Evolutionary conservation across 495 filamentous ascomycete genomes (phyloP).

Genomic region (Parmelia sp.): DNA sequence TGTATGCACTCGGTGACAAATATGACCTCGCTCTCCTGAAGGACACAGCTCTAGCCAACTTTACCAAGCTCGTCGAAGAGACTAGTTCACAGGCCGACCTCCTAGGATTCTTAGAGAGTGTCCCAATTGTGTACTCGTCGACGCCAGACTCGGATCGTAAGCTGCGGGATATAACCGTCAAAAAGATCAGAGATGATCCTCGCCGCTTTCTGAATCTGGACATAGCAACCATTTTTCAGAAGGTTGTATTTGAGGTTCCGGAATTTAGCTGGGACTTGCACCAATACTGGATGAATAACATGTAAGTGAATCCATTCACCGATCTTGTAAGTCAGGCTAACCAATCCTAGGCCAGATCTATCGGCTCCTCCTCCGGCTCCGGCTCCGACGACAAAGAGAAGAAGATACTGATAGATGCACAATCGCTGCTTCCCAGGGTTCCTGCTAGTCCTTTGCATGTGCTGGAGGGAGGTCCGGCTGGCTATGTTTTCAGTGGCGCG

Average conservation of each 20-base stretch:
- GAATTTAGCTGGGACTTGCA: neutral
- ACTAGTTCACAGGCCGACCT: neutral
- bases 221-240: neutral
- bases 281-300: neutral
- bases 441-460: neutral
- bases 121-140: neutral
- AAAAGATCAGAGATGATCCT: neutral
- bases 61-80: neutral
- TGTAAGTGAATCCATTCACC: neutral
- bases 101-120: neutral
- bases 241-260: neutral
- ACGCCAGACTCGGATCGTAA: neutral
- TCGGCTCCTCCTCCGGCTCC: no score
- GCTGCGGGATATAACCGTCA: neutral
- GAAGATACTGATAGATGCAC: neutral
- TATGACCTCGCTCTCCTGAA: neutral
- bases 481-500: neutral
- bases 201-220: neutral
- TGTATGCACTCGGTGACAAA: slow-evolving; percentile 1
- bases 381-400: no score
- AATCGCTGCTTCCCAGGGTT: neutral
- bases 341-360: neutral
- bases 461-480: neutral
- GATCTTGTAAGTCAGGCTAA: neutral
- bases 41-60: neutral